phyloP scores from a whole-genome alignment of 1,284 basidiomycete species.

The Tremellales sp. region DNA sequence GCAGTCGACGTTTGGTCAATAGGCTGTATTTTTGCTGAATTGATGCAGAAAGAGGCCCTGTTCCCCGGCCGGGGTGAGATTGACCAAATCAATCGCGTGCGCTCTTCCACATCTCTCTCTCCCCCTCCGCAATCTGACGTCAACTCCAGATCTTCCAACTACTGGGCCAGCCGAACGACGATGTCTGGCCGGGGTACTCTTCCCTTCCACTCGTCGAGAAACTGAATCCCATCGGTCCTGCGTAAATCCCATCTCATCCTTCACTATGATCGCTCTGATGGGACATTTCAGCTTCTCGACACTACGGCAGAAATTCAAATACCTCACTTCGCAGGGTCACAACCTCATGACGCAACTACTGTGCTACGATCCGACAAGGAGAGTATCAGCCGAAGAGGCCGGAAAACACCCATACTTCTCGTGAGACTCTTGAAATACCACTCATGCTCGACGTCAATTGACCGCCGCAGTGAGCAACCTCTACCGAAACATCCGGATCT shows the following conservation, averaged over 20 bases:
- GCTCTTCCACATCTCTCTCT: slow-evolving; percentile 8
- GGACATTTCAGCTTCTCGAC: slow-evolving; percentile 48
- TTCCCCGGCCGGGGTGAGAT: slow-evolving; percentile 95
- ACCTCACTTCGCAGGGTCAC: slow-evolving; percentile 75
- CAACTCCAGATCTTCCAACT: slow-evolving; percentile 68
- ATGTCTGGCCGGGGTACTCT: slow-evolving; percentile 80
- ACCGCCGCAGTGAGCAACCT: slow-evolving; percentile 70
- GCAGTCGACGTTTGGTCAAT: slow-evolving; percentile 55
- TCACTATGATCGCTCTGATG: slow-evolving; percentile 5
- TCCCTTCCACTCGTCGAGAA: slow-evolving; percentile 74
- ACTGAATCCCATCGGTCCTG: slow-evolving; percentile 67
- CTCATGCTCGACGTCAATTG: not conserved
- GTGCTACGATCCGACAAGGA: slow-evolving; percentile 79
- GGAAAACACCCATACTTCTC: slow-evolving; percentile 86
- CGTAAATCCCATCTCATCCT: slow-evolving; percentile 24
- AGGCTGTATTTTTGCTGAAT: slow-evolving; percentile 81
- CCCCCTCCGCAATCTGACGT: not conserved
- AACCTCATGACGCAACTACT: slow-evolving; percentile 79
- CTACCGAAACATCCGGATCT: slow-evolving; percentile 95
- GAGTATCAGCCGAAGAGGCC: slow-evolving; percentile 84
- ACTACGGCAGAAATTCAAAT: slow-evolving; percentile 60
- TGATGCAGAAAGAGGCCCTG: slow-evolving; percentile 86
- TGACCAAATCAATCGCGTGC: slow-evolving; percentile 80
- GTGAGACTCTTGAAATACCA: slow-evolving; percentile 56
- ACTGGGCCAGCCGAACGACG: slow-evolving; percentile 79